Evolutionary conservation across 192 early-diverging fungal species (phyloP).

Genomic region (Coemansia sp.): DNA sequence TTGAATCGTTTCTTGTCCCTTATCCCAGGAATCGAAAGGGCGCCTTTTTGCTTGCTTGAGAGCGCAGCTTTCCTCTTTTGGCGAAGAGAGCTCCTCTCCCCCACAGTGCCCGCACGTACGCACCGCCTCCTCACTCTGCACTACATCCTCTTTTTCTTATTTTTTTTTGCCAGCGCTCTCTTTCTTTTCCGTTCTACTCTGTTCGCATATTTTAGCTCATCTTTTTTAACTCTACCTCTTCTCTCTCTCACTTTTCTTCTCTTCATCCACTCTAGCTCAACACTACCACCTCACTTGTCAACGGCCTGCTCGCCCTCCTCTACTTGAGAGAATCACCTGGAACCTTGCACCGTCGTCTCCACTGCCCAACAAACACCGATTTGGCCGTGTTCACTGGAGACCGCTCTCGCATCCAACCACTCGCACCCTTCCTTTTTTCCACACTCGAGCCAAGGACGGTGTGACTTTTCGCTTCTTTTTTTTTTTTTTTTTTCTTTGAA

Average conservation of each 20-base stretch:
- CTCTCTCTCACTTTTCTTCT: not conserved
- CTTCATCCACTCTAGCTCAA: not conserved
- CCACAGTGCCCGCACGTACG: slow-evolving; percentile 12
- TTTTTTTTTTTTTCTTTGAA: not conserved
- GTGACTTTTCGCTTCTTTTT: slow-evolving; percentile 1
- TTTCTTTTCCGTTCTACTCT: slow-evolving; percentile 18
- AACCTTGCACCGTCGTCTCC: not conserved
- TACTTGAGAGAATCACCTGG: not conserved
- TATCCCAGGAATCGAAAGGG: slow-evolving; percentile 1
- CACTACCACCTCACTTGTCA: not conserved
- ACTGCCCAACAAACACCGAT: not conserved
- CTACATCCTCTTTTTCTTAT: slow-evolving; percentile 12
- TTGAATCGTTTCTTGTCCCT: slow-evolving; percentile 23
- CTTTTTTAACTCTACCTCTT: not conserved
- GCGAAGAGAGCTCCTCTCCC: not conserved
- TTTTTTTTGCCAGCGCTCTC: slow-evolving; percentile 14
- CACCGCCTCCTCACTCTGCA: not conserved
- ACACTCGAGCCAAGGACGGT: slow-evolving; percentile 2
- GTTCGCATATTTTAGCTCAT: slow-evolving; percentile 4
- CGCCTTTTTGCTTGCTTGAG: not conserved
- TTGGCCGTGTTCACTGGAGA: not conserved
- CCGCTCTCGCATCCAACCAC: not conserved
- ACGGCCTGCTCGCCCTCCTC: not conserved
- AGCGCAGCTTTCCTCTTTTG: slow-evolving; percentile 9
- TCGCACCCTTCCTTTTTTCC: not conserved